These are phyloP conservation scores for Saposhnikovia divaricata DNA, from an alignment of 129 eudicot genomes.

Conservation along the genomic window DNA sequence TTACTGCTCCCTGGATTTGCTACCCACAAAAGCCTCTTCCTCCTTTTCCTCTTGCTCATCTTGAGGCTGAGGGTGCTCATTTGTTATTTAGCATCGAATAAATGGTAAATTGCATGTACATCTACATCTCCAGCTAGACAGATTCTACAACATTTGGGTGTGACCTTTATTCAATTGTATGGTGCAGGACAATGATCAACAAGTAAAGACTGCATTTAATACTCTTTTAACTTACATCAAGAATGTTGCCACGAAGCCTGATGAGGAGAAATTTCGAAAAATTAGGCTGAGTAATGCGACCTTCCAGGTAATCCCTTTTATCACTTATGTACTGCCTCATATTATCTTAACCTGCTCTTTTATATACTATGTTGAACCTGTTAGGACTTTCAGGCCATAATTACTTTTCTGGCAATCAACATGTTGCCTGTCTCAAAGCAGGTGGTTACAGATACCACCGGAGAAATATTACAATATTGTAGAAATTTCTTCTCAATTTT, in stretches of 20 bases:
- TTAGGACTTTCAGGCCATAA: background rate
- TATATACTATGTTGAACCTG: background rate
- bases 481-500: background rate
- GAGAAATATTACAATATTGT: background rate
- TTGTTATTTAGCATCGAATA: background rate
- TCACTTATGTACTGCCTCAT: background rate
- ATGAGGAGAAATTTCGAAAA: constrained; percentile 83
- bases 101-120: background rate
- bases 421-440: background rate
- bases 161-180: constrained; percentile 6
- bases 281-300: constrained; percentile 74
- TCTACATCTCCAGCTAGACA: background rate
- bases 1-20: background rate
- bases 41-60: background rate
- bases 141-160: background rate
- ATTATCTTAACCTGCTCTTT: background rate
- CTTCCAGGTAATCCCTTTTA: constrained; percentile 61
- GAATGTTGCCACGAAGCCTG: constrained; percentile 81
- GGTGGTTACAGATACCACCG: background rate
- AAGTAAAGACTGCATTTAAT: constrained; percentile 81
- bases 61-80: background rate
- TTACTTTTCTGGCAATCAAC: background rate
- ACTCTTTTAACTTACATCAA: constrained; percentile 65
- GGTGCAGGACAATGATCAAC: constrained; percentile 69
- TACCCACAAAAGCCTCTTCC: background rate